These are phyloP conservation scores for Diaporthe ilicicola DNA, from an alignment of 2,329 filamentous ascomycete species.

Conservation along the genomic window DNA sequence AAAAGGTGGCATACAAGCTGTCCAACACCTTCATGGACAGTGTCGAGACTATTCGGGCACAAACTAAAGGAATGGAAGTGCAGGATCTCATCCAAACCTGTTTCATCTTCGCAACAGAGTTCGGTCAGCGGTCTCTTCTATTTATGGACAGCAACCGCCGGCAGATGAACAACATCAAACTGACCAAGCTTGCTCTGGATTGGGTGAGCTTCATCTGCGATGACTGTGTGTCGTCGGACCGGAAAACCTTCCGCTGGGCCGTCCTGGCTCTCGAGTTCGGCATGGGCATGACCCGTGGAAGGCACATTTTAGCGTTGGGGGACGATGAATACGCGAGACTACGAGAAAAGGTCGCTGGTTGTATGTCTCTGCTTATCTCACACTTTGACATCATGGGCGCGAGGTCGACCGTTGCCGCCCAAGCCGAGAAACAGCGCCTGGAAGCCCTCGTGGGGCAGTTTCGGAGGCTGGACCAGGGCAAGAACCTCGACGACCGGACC, in stretches of 20 bases:
- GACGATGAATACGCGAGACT: slow-evolving; percentile 87
- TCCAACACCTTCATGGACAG: slow-evolving; percentile 99
- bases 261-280: slow-evolving; percentile 95
- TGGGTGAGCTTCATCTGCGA: slow-evolving; percentile 99
- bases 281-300: slow-evolving; percentile 95
- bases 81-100: slow-evolving; percentile 97
- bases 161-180: slow-evolving; percentile 96
- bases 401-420: slow-evolving; percentile 88
- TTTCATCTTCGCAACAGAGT: slow-evolving; percentile 98
- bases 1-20: slow-evolving; percentile 93
- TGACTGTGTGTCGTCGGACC: slow-evolving; percentile 91
- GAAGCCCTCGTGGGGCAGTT: slow-evolving; percentile 82
- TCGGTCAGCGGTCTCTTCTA: slow-evolving; percentile 90
- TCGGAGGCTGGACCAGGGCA: slow-evolving; percentile 80
- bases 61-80: slow-evolving; percentile 84
- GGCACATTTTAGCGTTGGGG: slow-evolving; percentile 89
- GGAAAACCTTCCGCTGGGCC: slow-evolving; percentile 97
- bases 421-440: slow-evolving; percentile 89
- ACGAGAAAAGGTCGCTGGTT: slow-evolving; percentile 89
- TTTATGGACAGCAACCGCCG: slow-evolving; percentile 96
- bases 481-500: slow-evolving; percentile 82
- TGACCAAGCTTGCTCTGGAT: slow-evolving; percentile 91
- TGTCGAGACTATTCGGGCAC: slow-evolving; percentile 88
- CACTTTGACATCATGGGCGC: slow-evolving; percentile 99
- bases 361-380: slow-evolving; percentile 96